These are phyloP conservation scores for Aphanoascus verrucosus DNA, from an alignment of 2,329 filamentous ascomycete genomes.

Conservation along the genomic window DNA sequence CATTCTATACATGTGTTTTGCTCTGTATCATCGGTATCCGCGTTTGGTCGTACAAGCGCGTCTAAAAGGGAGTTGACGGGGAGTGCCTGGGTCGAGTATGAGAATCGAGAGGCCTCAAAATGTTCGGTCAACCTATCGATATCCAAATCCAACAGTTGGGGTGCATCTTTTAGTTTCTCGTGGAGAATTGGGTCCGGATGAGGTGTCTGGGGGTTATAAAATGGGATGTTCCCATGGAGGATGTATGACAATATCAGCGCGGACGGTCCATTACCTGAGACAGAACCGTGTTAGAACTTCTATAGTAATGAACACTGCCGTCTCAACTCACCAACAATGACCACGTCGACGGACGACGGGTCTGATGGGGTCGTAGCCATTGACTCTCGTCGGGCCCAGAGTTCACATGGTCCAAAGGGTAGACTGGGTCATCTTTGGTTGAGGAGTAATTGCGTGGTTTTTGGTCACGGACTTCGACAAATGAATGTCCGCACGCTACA, in stretches of 20 bases:
- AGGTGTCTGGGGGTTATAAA: conserved; percentile 40
- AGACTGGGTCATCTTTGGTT: not conserved
- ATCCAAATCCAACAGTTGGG: conserved; percentile 41
- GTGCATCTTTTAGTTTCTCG: conserved; percentile 40
- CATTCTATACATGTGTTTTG: conserved; percentile 45
- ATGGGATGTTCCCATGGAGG: conserved; percentile 50
- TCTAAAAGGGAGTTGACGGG: conserved; percentile 51
- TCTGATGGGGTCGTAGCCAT: conserved; percentile 11
- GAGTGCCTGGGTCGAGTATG: conserved; percentile 52
- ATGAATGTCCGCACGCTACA: too few relatives aligned
- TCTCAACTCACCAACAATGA: conserved; percentile 23
- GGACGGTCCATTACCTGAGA: conserved; percentile 49
- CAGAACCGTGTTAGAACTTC: not conserved
- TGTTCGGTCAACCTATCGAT: conserved; percentile 44
- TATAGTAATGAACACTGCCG: too few relatives aligned
- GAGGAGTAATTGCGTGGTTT: not conserved
- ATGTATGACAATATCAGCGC: conserved; percentile 53
- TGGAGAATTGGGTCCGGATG: conserved; percentile 50
- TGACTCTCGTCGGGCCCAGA: not conserved
- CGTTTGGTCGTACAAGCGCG: conserved; percentile 48
- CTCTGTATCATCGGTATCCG: conserved; percentile 46
- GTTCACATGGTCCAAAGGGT: not conserved
- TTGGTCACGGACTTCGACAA: too few relatives aligned
- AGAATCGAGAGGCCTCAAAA: conserved; percentile 46
- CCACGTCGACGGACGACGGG: conserved; percentile 20